These are phyloP conservation scores for Excoecaria cochinchinensis DNA, from an alignment of 345 rosid species.

Conservation along the genomic window DNA sequence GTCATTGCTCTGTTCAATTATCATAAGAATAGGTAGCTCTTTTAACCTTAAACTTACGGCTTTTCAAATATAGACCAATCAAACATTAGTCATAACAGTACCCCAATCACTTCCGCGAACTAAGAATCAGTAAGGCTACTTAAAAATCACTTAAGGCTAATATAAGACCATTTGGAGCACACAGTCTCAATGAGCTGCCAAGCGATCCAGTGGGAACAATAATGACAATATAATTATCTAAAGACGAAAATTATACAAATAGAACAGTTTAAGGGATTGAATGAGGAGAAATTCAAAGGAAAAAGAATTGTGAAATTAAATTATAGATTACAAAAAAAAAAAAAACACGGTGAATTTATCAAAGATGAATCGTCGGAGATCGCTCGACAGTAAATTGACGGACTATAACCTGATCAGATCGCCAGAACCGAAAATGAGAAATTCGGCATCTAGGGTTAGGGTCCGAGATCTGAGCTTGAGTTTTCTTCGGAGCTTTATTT, in stretches of 20 bases:
- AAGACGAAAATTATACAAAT: too few relatives aligned
- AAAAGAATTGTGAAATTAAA: background rate
- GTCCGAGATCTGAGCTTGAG: slow-evolving; percentile 27
- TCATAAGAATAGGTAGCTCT: background rate
- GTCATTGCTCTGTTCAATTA: background rate
- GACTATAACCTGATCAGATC: slow-evolving; percentile 31
- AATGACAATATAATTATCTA: background rate
- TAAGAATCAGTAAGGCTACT: background rate
- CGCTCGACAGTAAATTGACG: background rate
- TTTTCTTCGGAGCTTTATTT: background rate
- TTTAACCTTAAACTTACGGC: background rate
- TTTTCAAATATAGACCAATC: background rate
- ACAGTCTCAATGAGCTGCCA: background rate
- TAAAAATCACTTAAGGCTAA: background rate
- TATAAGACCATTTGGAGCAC: background rate
- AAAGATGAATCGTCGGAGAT: background rate
- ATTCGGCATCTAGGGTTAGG: slow-evolving; percentile 17
- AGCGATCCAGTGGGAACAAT: slow-evolving; percentile 10
- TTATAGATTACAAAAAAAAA: background rate
- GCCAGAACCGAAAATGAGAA: slow-evolving; percentile 1
- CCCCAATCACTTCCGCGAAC: background rate
- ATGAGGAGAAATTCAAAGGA: background rate
- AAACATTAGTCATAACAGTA: background rate
- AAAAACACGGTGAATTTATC: background rate
- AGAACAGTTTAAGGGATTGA: background rate